Conservation (phyloP, 2,329 filamentous ascomycete genomes). For the Escovopsis weberi region DNA sequence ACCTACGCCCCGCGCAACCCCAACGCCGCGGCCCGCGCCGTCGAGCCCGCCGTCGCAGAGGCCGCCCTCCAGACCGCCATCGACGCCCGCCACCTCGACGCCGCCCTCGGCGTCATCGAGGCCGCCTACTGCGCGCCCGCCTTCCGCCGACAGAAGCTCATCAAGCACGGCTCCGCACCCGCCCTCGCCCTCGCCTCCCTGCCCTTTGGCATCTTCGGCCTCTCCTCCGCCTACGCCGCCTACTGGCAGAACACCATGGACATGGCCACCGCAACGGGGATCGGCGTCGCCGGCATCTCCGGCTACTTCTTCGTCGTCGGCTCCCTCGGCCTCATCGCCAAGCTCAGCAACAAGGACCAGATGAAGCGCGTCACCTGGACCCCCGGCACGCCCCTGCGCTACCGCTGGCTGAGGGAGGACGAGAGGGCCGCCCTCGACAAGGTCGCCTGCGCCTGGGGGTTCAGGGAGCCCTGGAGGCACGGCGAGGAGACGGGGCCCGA, state of each 20-base stretch:
- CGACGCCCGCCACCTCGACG: conserved; percentile 58
- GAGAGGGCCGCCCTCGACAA: conserved; percentile 78
- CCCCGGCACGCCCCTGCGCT: conserved; percentile 61
- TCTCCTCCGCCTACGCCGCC: conserved; percentile 39
- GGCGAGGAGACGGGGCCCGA: conserved; percentile 86
- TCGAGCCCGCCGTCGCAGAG: conserved; percentile 56
- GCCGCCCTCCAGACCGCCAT: conserved; percentile 69
- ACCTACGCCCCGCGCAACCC: conserved; percentile 50
- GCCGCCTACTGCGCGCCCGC: conserved; percentile 52
- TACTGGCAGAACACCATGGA: conserved; percentile 58
- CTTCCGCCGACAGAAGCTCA: conserved; percentile 51
- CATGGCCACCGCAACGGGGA: conserved; percentile 53
- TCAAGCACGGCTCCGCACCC: conserved; percentile 50
- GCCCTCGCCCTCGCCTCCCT: conserved; percentile 40
- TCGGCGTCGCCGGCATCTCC: conserved; percentile 67
- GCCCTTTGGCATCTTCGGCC: conserved; percentile 53
- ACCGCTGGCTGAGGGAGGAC: conserved; percentile 79
- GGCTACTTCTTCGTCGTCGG: conserved; percentile 73
- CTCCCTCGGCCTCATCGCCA: conserved; percentile 68
- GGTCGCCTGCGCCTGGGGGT: conserved; percentile 82
- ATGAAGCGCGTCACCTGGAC: conserved; percentile 91
- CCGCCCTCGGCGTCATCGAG: conserved; percentile 63
- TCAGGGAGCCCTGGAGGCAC: conserved; percentile 61
- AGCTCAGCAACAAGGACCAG: conserved; percentile 83
- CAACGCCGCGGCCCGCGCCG: conserved; percentile 52